Evolutionary conservation across 2,329 filamentous ascomycete genomes (phyloP), one percentile per base, ranked within the genome.

Genomic region (Pestalotiopsis sp.): DNA sequence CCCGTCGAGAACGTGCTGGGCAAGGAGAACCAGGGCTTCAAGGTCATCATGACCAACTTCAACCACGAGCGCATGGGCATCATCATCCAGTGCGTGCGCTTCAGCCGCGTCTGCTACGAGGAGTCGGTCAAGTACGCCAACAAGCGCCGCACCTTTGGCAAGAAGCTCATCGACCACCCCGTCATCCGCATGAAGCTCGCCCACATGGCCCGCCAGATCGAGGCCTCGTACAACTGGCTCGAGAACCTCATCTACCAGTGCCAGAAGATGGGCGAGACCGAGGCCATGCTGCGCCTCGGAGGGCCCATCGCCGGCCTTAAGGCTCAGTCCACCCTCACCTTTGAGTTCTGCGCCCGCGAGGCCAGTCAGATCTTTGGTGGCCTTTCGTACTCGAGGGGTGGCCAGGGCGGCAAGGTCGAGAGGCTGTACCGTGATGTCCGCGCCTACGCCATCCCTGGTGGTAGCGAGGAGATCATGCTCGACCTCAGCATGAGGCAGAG

Each of bases 31-130:
- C 92, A 97, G 81, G 96, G 96, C 52, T 99, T 99, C 90, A 94
- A 95, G 84, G 94, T 97, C 79, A 95, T 99, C 86, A 98, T 98
- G 95, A 98, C 94, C 80, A 98, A 98, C 88, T 98, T 98, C 87
- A 98, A 98, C 89, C 96, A 98, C 87, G 96, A 99, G 85, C 94
- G 96, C 72, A 95, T 99, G 75, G 96, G 96, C 71, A 98, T 99
- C 82, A 95, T 98, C 84, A 98, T 98, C 85, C 96, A 99, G 84
- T 97, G 91, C 77, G 82, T 98, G 73, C 94, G 96, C 77, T 98
- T 99, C 89, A 91, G 93, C 58, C 94, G 96, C 74, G 95, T 98
- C 74, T 98, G 95, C 88, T 97, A 94, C 86, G 95, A 98, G 80
- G 96, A 99, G 84, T 93, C 92, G 27, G 89, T 98, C 81, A 97